These are phyloP conservation scores for Fusarium guadeloupense DNA, from an alignment of 2,329 filamentous ascomycete species.

Conservation along the genomic window DNA sequence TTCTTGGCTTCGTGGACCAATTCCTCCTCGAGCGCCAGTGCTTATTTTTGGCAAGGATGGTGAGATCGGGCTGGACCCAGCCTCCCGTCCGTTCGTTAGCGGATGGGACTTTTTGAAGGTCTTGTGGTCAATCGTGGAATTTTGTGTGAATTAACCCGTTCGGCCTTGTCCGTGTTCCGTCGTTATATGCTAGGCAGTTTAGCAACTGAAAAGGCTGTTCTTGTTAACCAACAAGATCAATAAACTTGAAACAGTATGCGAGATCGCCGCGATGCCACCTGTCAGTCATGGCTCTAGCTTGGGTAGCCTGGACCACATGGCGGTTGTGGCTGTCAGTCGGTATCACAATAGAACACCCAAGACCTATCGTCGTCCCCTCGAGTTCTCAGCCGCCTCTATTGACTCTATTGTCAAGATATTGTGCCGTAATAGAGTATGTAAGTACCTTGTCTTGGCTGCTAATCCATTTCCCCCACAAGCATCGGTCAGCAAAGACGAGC, in stretches of 20 bases:
- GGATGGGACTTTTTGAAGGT: slow-evolving; percentile 34
- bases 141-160: background rate
- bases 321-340: slow-evolving; percentile 10
- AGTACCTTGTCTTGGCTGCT: background rate
- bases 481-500: background rate
- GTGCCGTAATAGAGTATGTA: background rate
- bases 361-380: slow-evolving; percentile 25
- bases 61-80: slow-evolving; percentile 30
- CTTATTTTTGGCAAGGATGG: slow-evolving; percentile 37
- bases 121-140: slow-evolving; percentile 18
- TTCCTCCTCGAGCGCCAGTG: slow-evolving; percentile 20
- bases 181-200: background rate
- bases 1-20: slow-evolving; percentile 19
- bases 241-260: slow-evolving; percentile 3
- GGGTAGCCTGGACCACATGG: background rate
- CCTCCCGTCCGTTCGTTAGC: slow-evolving; percentile 14
- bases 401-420: slow-evolving; percentile 4
- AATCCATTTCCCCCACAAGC: background rate
- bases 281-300: background rate
- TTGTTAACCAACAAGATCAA: slow-evolving; percentile 3
- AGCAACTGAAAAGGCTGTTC: background rate
- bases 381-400: slow-evolving; percentile 6
- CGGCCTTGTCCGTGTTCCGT: slow-evolving; percentile 14
- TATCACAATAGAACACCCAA: slow-evolving; percentile 7
- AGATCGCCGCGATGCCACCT: slow-evolving; percentile 13